Evolutionary conservation across 441 rosid species (phyloP), one percentile per base, ranked within the genome.

Genomic region (Pelargonium citronellum): DNA sequence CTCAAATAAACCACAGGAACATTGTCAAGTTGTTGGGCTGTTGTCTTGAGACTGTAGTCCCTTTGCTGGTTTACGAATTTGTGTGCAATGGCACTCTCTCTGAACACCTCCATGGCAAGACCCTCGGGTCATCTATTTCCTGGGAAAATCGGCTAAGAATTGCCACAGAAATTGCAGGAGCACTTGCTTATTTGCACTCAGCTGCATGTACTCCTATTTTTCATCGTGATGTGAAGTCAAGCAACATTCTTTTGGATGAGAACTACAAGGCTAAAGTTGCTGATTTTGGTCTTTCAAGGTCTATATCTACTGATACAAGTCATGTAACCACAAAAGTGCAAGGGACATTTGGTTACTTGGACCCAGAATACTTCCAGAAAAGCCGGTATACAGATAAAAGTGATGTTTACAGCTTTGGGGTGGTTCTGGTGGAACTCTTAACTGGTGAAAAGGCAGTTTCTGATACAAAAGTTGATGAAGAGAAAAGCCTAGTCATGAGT

Each of bases 291-390:
- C 66, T 78, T 15, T 74, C 70, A 46, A 64, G 51, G 49, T 67
- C 74, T 0, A 65, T 74, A 63, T 66, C 44, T 10, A 44, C 46
- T 2, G 74, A 77, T 17, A 77, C n/a, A 41, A 77, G 66, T 15
- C 79, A 69, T 19, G 27, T 77, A 44, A 34, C 79, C 8, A 65
- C 67, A 19, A 39, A 53, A 22, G 60, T 66, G 68, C 73, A 72
- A 22, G 79, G 79, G 57, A 76, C 79, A 20, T 69, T 69, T 9
- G 76, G 79, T 24, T 77, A 77, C 58, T 41, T 72, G 46, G 76
- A 77, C 55, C 79, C 19, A 0, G 41, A 77, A 67, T 77, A 69
- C 51, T 69, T 73, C 65, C 80, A 11, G 1, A 44, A 11, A 44
- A 30, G 55, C 63, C 77, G 61, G 55, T 70, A 58, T 30, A 77